Evolutionary conservation across 768 basidiomycete genomes (phyloP), one percentile per base, ranked within the genome.

Genomic region (Coprinopsis sp.): DNA sequence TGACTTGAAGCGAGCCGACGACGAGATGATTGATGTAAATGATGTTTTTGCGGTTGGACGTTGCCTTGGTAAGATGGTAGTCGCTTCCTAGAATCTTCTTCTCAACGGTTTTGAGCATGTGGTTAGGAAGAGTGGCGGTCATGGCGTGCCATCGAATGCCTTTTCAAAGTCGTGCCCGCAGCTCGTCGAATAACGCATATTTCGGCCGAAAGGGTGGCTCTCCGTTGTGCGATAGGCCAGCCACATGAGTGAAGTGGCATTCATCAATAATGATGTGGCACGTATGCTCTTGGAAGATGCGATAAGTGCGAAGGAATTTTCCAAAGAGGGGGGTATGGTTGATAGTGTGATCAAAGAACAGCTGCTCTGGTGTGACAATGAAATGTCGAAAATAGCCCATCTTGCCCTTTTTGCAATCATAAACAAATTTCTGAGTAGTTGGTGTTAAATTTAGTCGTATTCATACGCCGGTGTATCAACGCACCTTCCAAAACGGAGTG

Each of bases 11-110:
- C 12, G 16, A 49, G 0, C 44, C 47, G 10, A 53, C 37, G 12
- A 65, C 54, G n/a, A 39, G 37, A 46, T 66, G 64, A 0, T 57
- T 61, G 5, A 58, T 58, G 42, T 65, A 66, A 0, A 59, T 60
- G 0, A 49, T 64, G 38, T 67, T 66, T 2, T 58, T 58, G 0
- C 60, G 46, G 30, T 66, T 67, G 0, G 53, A 53, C 0, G 60
- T 57, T 4, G 54, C 24, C 4, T 44, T 41, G 2, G 62, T 53
- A 7, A 30, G 45, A 2, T 45, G 11, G 23, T 56, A 56, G 5
- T 44, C 31, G 0, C 33, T 37, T 7, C 33, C 29, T 2, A 63
- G 43, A 3, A 62, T 21, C 14, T 55, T 52, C 3, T 30, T 31
- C 16, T 52, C 30, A 14, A 59, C 34, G 1, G 47, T 47, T 23